These are phyloP conservation scores for Dendrocalamus latiflorus DNA, from an alignment of 202 grass and related monocot genomes.

Conservation along the genomic window DNA sequence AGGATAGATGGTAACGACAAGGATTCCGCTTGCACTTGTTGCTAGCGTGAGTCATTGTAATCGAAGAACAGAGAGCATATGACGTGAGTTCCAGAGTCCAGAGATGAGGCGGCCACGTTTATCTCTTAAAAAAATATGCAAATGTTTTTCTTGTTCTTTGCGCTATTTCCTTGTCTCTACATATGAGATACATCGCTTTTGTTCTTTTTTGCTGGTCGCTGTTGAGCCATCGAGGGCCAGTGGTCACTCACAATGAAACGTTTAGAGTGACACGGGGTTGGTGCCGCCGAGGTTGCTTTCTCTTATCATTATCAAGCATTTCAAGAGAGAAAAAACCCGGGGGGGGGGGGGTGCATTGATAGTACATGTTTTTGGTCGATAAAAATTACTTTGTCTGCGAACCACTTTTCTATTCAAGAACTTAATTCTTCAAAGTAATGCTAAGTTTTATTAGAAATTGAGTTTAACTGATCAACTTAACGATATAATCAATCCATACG, in stretches of 20 bases:
- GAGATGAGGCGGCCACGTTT: not conserved
- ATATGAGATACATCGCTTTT: slow-evolving; percentile 12
- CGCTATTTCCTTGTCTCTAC: not conserved
- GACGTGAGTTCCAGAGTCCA: slow-evolving; percentile 18
- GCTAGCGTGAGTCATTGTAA: too few species aligned
- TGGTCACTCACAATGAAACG: not conserved
- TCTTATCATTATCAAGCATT: slow-evolving; percentile 3
- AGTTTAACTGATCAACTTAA: not conserved
- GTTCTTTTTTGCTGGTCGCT: not conserved
- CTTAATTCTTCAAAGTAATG: not conserved
- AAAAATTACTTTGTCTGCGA: too few species aligned
- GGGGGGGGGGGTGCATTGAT: not conserved
- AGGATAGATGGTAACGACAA: too few species aligned
- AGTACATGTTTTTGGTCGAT: not conserved
- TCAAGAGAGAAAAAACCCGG: not conserved
- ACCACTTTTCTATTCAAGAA: not conserved
- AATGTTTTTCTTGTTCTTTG: not conserved
- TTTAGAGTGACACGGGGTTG: not conserved
- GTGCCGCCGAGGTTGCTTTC: slow-evolving; percentile 20
- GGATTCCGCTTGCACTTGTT: too few species aligned
- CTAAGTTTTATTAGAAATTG: not conserved
- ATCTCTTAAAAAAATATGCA: not conserved
- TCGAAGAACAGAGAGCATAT: not conserved
- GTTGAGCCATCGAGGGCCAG: not conserved
- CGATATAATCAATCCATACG: too few species aligned